These are phyloP conservation scores for Pestalotiopsis sp. DNA, from an alignment of 2,329 filamentous ascomycete species.

Conservation along the genomic window DNA sequence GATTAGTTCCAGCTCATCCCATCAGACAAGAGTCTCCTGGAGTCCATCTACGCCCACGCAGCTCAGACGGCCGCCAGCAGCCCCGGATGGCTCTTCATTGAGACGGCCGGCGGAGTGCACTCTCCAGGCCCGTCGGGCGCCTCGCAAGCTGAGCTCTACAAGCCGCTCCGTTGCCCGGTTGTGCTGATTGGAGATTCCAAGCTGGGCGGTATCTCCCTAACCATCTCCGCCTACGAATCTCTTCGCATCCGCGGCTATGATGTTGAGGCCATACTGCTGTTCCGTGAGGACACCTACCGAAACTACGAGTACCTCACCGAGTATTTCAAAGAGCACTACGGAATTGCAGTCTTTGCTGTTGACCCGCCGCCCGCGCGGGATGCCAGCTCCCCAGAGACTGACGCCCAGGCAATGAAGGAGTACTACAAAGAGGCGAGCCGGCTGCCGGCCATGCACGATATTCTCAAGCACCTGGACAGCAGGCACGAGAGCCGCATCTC, in stretches of 20 bases:
- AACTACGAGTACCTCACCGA: slow-evolving; percentile 68
- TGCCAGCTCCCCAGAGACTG: slow-evolving; percentile 40
- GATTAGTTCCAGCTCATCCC: slow-evolving; percentile 45
- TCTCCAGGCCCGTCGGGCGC: slow-evolving; percentile 77
- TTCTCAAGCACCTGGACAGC: slow-evolving; percentile 54
- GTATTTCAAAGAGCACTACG: slow-evolving; percentile 66
- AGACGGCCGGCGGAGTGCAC: slow-evolving; percentile 82
- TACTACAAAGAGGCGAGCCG: slow-evolving; percentile 63
- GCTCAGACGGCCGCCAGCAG: slow-evolving; percentile 42
- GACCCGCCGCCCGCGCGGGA: slow-evolving; percentile 60
- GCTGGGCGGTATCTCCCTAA: slow-evolving; percentile 79
- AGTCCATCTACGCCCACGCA: slow-evolving; percentile 49
- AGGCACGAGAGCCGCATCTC: slow-evolving; percentile 60
- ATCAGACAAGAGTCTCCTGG: slow-evolving; percentile 54
- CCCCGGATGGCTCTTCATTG: slow-evolving; percentile 68
- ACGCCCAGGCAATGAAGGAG: slow-evolving; percentile 58
- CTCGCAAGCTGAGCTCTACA: slow-evolving; percentile 78
- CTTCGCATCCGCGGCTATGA: slow-evolving; percentile 79
- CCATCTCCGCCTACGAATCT: slow-evolving; percentile 81
- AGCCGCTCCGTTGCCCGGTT: slow-evolving; percentile 72
- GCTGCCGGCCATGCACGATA: slow-evolving; percentile 39
- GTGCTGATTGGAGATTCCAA: slow-evolving; percentile 75
- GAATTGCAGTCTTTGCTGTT: slow-evolving; percentile 59
- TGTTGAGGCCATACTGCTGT: slow-evolving; percentile 70
- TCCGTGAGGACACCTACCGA: slow-evolving; percentile 66